Base-by-base conservation (phyloP, 2,329 filamentous ascomycete species). In the Lasiodiplodia citricola region DNA sequence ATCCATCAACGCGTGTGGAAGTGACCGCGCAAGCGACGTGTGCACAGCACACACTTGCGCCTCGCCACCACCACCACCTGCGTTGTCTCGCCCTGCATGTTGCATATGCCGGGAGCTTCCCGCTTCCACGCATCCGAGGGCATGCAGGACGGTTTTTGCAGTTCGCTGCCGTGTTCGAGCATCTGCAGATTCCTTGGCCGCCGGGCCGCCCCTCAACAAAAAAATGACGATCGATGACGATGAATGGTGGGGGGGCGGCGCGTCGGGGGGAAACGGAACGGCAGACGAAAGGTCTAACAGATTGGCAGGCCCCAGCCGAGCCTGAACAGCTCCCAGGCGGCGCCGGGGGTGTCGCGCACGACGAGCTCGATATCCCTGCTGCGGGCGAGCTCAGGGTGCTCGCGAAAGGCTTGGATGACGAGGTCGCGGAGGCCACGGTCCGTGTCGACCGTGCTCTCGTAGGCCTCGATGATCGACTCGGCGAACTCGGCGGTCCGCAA, bases 321-420 rank as follows among this genome's bases (percentile, higher is more conserved):
- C 69, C 83, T 81, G 75, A 80, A 85, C 8, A 85, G 78, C 71
- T 85, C 83, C 70, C 82, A 81, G 13, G 83, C 82, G 47, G 85
- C 75, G n/a, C 76, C 77, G 2, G 83, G 83, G 16, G 81, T 83
- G 35, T 82, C 81, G 57, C 81, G 78, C 60, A 85, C 78, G 21
- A 78, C 76, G 31, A 76, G 72, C 69, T 81, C 81, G n/a, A 85
- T 78, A 60, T 84, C 83, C 57, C 80, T 78, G 16, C 83, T 83
- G 47, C 78, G 78, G 2, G 80, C 82, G 8, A 85, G 75, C 51
- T 81, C 78, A 18, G 83, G 83, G 67, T 85, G 81, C 18, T 74
- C 79, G 55, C 80, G 78, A 76, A 85, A 85, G 2, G 81, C 76
- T 70, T 85, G 82, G 58, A 84, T 76, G 65, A 85, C 78, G 58